A percentile compares a stretch with the other conserved stretches of the same genome.
Evolutionary conservation across 306 rosid species (phyloP).

Genomic region (Quercus cerris): DNA sequence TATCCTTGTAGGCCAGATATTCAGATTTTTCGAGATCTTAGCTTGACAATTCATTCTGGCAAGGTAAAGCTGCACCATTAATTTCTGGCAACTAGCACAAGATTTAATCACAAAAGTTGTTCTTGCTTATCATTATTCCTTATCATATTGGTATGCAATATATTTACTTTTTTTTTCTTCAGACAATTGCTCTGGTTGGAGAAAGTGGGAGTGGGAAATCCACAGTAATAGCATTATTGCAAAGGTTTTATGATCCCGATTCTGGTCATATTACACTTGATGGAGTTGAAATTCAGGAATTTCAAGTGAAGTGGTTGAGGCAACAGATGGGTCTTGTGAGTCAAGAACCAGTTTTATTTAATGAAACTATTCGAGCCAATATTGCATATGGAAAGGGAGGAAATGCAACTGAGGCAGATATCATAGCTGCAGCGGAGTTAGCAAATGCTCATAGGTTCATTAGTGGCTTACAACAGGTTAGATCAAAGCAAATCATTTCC

Average conservation of each 20-base stretch:
- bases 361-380: slow-evolving; percentile 55
- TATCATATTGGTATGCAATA: background rate
- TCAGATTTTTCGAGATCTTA: slow-evolving; percentile 38
- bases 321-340: slow-evolving; percentile 71
- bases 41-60: slow-evolving; percentile 38
- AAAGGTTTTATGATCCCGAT: slow-evolving; percentile 66
- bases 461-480: slow-evolving; percentile 58
- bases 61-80: slow-evolving; percentile 25
- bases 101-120: background rate
- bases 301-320: slow-evolving; percentile 59
- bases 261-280: slow-evolving; percentile 61
- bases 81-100: background rate
- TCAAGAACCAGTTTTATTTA: slow-evolving; percentile 61
- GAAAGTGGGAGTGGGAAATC: slow-evolving; percentile 83
- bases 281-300: slow-evolving; percentile 42
- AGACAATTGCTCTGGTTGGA: slow-evolving; percentile 70
- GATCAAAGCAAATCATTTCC: background rate
- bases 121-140: background rate
- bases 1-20: slow-evolving; percentile 40
- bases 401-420: slow-evolving; percentile 56
- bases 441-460: slow-evolving; percentile 68
- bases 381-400: slow-evolving; percentile 71
- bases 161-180: background rate
- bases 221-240: slow-evolving; percentile 49
- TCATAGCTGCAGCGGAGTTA: slow-evolving; percentile 51